These are phyloP conservation scores for Hypericum perforatum DNA, from an alignment of 345 rosid genomes.

Conservation along the genomic window DNA sequence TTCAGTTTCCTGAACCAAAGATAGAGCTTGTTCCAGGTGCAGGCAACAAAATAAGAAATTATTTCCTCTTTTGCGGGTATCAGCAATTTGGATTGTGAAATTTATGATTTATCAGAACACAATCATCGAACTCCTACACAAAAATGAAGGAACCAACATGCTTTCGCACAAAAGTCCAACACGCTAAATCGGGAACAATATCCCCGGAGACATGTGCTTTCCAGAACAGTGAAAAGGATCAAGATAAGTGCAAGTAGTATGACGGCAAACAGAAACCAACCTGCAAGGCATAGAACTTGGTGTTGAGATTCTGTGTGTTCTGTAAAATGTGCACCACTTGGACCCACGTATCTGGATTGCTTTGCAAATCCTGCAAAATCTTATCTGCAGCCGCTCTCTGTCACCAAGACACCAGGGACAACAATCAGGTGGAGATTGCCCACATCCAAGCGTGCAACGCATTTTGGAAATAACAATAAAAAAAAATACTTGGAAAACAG, in stretches of 20 bases:
- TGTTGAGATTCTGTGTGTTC: slow-evolving; percentile 67
- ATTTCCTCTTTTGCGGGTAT: no score
- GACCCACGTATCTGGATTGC: slow-evolving; percentile 94
- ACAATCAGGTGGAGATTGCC: slow-evolving; percentile 1
- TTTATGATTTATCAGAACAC: no score
- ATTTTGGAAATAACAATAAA: no score
- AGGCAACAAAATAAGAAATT: no score
- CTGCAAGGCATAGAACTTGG: slow-evolving; percentile 97
- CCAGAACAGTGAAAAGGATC: not conserved
- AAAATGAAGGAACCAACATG: no score
- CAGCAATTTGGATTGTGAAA: no score
- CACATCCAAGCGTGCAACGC: no score
- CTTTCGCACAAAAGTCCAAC: no score
- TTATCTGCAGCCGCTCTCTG: slow-evolving; percentile 96
- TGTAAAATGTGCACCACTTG: slow-evolving; percentile 93
- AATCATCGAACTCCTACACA: no score
- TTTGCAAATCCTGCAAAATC: slow-evolving; percentile 91
- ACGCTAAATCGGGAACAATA: not conserved
- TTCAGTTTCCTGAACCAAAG: no score
- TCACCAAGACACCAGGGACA: slow-evolving; percentile 9
- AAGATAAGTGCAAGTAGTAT: not conserved
- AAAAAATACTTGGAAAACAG: no score
- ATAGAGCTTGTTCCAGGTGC: no score
- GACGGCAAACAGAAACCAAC: slow-evolving; percentile 22
- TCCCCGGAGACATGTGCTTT: not conserved